Evolutionary conservation across 129 eudicot species (phyloP), one percentile per base, ranked within the genome.

Genomic region (Artemisia annua): DNA sequence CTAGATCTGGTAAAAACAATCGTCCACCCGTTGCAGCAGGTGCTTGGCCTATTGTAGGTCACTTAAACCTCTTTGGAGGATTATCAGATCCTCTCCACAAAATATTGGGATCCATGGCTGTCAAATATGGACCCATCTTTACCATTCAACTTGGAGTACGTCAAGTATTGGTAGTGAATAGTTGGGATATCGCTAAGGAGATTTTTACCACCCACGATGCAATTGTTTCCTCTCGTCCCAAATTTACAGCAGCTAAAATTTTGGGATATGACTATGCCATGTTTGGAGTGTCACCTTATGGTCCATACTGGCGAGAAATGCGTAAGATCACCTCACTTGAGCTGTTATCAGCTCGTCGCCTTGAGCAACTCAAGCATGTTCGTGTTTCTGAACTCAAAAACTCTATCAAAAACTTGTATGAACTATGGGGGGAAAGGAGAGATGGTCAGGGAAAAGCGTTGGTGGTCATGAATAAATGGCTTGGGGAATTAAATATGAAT

Each of bases 221-320:
- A 14, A 63, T 28, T 15, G 20, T 63, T 63, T 32, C 68, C 48
- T 63, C 50, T n/a, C 68, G 49, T 63, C 49, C 68, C 68, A 63
- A 30, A 7, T 30, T 7, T 35, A 63, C 22, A 26, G 48, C 49
- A 5, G 59, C 49, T 2, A 51, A 76, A 32, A 13, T 75, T 60
- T 57, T 81, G 35, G 70, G 78, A 7, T 81, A 81, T 30, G 19
- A 81, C 48, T 26, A 54, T 15, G 60, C 62, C 26, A 46, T 56
- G 67, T 17, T 76, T 49, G 69, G 76, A 11, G 16, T 75, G 48
- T 58, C 63, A 1, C 65, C 69, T 44, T 71, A 81, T 59, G 85
- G 85, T 3, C 57, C 78, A 19, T 72, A 70, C 43, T 81, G 85
- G 85, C 81, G 82, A 14, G 62, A 81, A 1, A 53, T 76, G 49